Evolutionary conservation across 306 rosid species (phyloP).

Genomic region (Cicer judaicum): DNA sequence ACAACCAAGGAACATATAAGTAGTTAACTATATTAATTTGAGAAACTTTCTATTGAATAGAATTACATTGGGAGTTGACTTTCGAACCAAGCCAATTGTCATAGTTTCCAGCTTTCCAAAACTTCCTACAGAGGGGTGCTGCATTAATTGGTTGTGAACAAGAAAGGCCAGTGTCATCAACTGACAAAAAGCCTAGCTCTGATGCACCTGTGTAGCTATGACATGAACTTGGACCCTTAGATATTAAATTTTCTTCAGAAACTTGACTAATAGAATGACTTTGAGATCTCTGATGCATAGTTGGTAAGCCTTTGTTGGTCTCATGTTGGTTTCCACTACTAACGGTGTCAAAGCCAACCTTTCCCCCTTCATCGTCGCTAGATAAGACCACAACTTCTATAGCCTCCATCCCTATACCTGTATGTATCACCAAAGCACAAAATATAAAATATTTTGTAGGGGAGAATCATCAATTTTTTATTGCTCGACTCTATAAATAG

Average conservation of each 20-base stretch:
- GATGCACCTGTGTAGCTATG: constrained; percentile 57
- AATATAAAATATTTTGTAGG: neutral
- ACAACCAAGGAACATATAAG: neutral
- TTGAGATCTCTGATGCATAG: constrained; percentile 36
- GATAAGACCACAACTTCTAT: constrained; percentile 65
- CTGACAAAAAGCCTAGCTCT: constrained; percentile 56
- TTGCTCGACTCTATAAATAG: neutral
- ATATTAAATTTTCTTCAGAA: constrained; percentile 52
- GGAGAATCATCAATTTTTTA: neutral
- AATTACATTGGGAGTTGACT: constrained; percentile 60
- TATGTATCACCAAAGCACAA: constrained; percentile 7
- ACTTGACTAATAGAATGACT: constrained; percentile 40
- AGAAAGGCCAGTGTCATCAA: constrained; percentile 55
- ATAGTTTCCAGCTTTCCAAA: constrained; percentile 83
- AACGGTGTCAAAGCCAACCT: constrained; percentile 41
- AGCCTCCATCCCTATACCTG: constrained; percentile 52
- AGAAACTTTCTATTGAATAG: constrained; percentile 19
- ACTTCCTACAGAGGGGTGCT: constrained; percentile 65
- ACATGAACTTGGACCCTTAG: constrained; percentile 53
- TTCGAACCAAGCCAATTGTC: constrained; percentile 53
- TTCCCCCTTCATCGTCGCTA: constrained; percentile 62
- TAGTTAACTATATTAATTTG: constrained; percentile 21
- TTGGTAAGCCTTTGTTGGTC: constrained; percentile 29
- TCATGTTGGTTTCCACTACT: constrained; percentile 37
- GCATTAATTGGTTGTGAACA: constrained; percentile 47